Conservation (phyloP, 805 yeast genomes). For the Phaffomyces antillensis region DNA sequence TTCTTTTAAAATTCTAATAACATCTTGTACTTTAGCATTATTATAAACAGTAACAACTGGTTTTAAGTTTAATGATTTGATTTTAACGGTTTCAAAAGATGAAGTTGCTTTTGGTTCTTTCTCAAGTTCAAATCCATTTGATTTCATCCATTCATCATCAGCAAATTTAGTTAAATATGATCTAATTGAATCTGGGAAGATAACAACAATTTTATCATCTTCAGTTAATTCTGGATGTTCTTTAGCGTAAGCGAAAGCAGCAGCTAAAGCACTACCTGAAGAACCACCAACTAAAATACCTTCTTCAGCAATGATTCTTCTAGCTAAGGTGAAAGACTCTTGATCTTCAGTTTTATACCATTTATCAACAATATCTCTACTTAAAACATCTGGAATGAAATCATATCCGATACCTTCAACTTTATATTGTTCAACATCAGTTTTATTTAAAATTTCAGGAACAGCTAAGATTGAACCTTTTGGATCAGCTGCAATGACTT, state of each 20-base stretch:
- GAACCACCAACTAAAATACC: slow-evolving; percentile 90
- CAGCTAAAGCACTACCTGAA: slow-evolving; percentile 77
- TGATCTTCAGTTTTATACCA: slow-evolving; percentile 87
- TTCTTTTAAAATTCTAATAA: slow-evolving; percentile 60
- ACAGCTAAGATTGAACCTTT: slow-evolving; percentile 77
- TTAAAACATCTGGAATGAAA: slow-evolving; percentile 75
- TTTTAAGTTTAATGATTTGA: slow-evolving; percentile 62
- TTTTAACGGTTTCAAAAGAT: slow-evolving; percentile 48
- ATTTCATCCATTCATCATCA: slow-evolving; percentile 86
- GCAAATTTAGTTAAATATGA: slow-evolving; percentile 83
- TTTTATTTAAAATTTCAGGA: slow-evolving; percentile 63
- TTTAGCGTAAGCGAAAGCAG: slow-evolving; percentile 62
- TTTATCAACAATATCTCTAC: slow-evolving; percentile 56
- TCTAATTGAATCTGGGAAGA: slow-evolving; percentile 82
- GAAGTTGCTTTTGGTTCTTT: slow-evolving; percentile 37
- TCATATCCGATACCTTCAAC: slow-evolving; percentile 93
- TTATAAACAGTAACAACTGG: slow-evolving; percentile 73
- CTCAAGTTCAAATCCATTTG: slow-evolving; percentile 60
- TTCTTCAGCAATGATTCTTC: slow-evolving; percentile 77
- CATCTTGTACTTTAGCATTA: slow-evolving; percentile 52
- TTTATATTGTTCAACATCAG: slow-evolving; percentile 50
- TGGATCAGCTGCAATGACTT: slow-evolving; percentile 79
- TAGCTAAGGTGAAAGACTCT: slow-evolving; percentile 70
- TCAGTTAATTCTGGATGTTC: slow-evolving; percentile 55
- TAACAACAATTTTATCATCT: slow-evolving; percentile 69